Conservation (phyloP, 1,284 basidiomycete species). For the Phenoliferia sp. region DNA sequence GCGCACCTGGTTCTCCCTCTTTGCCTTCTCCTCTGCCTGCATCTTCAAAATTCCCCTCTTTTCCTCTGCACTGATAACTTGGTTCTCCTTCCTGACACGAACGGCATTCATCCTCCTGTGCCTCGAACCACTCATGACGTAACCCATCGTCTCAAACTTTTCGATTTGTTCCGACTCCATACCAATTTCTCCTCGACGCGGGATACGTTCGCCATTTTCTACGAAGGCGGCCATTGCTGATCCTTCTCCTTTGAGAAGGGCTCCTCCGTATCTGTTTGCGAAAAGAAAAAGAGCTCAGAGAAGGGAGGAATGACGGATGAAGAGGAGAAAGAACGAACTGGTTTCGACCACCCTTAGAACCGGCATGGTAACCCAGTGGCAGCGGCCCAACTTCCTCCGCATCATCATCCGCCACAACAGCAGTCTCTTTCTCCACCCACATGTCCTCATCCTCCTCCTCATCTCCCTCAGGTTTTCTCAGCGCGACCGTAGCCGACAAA, state of each 20-base stretch:
- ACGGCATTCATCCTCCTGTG: constrained; percentile 71
- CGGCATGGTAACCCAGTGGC: constrained; percentile 24
- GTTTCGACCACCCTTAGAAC: constrained; percentile 17
- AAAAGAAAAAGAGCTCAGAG: neutral
- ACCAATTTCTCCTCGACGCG: constrained; percentile 96
- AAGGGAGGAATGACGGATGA: neutral
- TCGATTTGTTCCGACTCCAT: constrained; percentile 81
- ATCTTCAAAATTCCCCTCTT: constrained; percentile 88
- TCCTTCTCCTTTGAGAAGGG: constrained; percentile 88
- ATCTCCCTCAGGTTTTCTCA: constrained; percentile 22
- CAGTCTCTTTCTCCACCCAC: constrained; percentile 64
- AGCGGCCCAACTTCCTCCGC: constrained; percentile 33
- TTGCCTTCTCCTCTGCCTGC: constrained; percentile 85
- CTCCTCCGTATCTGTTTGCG: constrained; percentile 57
- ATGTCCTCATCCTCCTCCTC: constrained; percentile 53
- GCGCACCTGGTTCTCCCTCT: constrained; percentile 63
- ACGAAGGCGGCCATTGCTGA: constrained; percentile 95
- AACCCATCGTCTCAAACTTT: constrained; percentile 80
- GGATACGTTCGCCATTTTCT: constrained; percentile 84
- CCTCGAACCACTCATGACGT: constrained; percentile 94
- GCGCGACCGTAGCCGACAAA: neutral
- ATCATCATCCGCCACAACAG: constrained; percentile 37
- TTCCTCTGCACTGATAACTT: constrained; percentile 91
- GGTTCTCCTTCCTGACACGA: constrained; percentile 96
- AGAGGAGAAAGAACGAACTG: constrained; percentile 28